A percentile compares a stretch with the other conserved stretches of the same genome.
Conservation (phyloP, 106 monocot genomes). For the Dactylorhiza incarnata region DNA sequence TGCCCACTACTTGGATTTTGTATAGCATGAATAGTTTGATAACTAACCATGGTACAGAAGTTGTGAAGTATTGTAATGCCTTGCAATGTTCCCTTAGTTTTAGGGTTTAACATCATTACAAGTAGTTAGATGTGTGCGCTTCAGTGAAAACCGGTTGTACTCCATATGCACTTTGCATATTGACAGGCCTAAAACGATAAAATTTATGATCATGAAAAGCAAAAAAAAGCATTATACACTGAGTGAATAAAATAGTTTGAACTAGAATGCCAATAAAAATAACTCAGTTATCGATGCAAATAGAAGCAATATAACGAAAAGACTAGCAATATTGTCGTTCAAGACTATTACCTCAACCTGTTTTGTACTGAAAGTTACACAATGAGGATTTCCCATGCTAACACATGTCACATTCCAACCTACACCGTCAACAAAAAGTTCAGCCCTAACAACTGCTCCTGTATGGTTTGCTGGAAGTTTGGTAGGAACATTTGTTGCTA, state of each 20-base stretch:
- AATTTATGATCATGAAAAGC: background rate
- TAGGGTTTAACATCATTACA: background rate
- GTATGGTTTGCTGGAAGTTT: slow-evolving; percentile 58
- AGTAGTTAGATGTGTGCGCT: background rate
- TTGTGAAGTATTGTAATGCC: background rate
- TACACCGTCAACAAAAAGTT: slow-evolving; percentile 69
- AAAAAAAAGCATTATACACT: background rate
- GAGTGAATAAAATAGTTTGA: background rate
- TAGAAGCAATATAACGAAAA: background rate
- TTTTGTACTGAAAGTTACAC: slow-evolving; percentile 70
- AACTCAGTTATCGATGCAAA: background rate
- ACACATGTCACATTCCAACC: slow-evolving; percentile 96
- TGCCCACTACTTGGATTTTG: background rate
- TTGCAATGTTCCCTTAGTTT: background rate
- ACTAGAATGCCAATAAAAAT: background rate
- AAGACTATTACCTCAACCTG: slow-evolving; percentile 43
- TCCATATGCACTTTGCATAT: background rate
- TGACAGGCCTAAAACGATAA: background rate
- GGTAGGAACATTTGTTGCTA: slow-evolving; percentile 69
- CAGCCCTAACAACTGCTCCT: slow-evolving; percentile 56
- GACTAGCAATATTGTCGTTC: background rate
- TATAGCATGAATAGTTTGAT: background rate
- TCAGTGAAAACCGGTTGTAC: too few species aligned
- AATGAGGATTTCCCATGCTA: slow-evolving; percentile 99
- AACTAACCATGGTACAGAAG: background rate